A percentile compares a stretch with the other conserved stretches of the same genome.
Evolutionary conservation across 139 green algal species (phyloP).

Genomic region (Closterium sp.): DNA sequence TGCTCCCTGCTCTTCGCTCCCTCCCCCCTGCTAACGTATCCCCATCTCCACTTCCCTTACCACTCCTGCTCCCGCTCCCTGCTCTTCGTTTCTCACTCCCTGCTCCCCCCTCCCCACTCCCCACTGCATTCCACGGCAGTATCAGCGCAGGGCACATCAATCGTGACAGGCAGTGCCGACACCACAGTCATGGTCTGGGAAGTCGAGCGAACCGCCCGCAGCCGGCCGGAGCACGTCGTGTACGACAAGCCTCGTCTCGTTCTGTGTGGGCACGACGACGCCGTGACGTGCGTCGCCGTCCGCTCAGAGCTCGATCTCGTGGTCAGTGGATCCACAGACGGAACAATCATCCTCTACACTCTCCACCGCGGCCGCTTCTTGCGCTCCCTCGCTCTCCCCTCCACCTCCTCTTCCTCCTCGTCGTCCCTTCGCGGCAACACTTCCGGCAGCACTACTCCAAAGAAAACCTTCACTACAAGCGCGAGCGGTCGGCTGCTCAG

Average conservation of each 20-base stretch:
- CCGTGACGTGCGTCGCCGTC: conserved; percentile 60
- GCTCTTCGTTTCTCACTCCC: background rate
- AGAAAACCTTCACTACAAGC: background rate
- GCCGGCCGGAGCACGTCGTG: background rate
- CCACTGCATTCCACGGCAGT: background rate
- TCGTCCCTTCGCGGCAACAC: background rate
- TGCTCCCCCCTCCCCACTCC: background rate
- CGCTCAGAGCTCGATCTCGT: conserved; percentile 65
- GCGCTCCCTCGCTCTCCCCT: conserved; percentile 42
- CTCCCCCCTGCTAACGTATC: background rate
- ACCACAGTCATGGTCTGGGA: conserved; percentile 72
- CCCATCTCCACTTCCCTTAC: background rate
- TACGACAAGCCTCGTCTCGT: conserved; percentile 51
- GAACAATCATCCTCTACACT: conserved; percentile 63
- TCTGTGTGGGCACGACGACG: conserved; percentile 64
- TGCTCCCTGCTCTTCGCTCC: no score
- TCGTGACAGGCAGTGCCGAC: conserved; percentile 64
- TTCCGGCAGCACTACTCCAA: background rate
- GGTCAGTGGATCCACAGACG: conserved; percentile 48
- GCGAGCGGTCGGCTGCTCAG: background rate
- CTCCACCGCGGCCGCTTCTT: conserved; percentile 57
- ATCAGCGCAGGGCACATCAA: conserved; percentile 22
- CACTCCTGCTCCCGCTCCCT: background rate
- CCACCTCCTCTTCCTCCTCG: background rate
- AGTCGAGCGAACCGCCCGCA: background rate